Base-by-base conservation (phyloP, 75 land plant genomes). In the Chamaecyparis obtusa region DNA sequence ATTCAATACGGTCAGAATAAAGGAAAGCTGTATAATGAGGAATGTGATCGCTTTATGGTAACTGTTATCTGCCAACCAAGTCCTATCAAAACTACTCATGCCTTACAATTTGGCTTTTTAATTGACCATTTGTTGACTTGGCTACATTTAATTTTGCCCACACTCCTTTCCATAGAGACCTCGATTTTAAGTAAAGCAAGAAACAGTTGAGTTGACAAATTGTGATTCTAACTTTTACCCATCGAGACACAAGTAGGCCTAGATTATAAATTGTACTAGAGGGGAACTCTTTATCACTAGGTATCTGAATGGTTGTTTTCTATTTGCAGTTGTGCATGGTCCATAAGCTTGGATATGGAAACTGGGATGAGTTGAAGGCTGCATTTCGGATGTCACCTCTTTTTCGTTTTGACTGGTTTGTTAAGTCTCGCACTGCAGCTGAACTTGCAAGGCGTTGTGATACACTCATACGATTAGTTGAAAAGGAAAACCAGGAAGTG, bases 1-100 rank as follows among this genome's bases (percentile, higher is more conserved):
- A 95, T 98, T 67, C 99, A 98, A 79, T 98, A 98, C 90, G 99
- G 99, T 16, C 99, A 98, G 88, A 98, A 98, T 88, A 98, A 98
- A 90, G 99, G 99, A 76, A 98, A 98, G 87, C 86, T 98, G 76
- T 98, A 98, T 89, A 98, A 97, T 91, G 99, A 98, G 91, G 99
- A 98, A 90, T 98, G 99, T 86, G 99, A 98, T 83, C 96, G 99
- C 49, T 98, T 98, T 89, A 93, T 98, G 94, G 98, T 96, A 80
- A 27, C 30, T 13, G 13, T 81, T 46, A 24, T n/a, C 32, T n/a
- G n/a, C 43, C 15, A 81, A 43, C 30, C 10, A 44, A 9, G n/a
- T 11, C 48, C n/a, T 44, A 9, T 27, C 43, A 46, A 80, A 41
- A 43, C 49, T 44, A 41, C 21, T 80, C 9, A 24, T 24, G 64